A percentile compares a stretch with the other conserved stretches of the same genome.
These are phyloP conservation scores for Elaeis guineensis DNA, from an alignment of 176 grass and related monocot species.

Conservation along the genomic window DNA sequence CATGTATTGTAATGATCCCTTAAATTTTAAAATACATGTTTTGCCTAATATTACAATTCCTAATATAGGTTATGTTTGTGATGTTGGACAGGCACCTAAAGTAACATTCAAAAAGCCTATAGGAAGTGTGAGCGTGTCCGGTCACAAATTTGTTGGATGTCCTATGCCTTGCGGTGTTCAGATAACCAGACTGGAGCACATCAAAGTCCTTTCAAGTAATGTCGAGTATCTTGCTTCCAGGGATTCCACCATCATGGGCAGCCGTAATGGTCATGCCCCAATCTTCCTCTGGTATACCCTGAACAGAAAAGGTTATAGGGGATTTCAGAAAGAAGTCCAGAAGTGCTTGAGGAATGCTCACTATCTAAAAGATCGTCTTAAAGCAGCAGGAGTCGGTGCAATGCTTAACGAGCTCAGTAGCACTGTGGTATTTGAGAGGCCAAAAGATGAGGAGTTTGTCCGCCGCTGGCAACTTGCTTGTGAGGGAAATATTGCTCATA, in stretches of 20 bases:
- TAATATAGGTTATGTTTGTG: not conserved
- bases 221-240: constrained; percentile 69
- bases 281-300: constrained; percentile 69
- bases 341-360: constrained; percentile 59
- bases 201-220: constrained; percentile 64
- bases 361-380: constrained; percentile 43
- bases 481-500: constrained; percentile 61
- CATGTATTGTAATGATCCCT: no score
- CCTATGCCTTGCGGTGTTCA: constrained; percentile 88
- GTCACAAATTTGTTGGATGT: constrained; percentile 86
- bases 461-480: constrained; percentile 73
- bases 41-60: not conserved
- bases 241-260: constrained; percentile 58
- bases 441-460: constrained; percentile 63
- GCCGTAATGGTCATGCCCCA: constrained; percentile 54
- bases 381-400: constrained; percentile 36
- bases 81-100: constrained; percentile 50
- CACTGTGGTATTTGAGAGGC: constrained; percentile 74
- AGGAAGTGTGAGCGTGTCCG: constrained; percentile 67
- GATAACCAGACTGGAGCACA: constrained; percentile 64
- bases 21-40: not conserved
- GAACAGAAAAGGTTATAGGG: constrained; percentile 38
- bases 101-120: constrained; percentile 82
- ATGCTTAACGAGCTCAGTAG: constrained; percentile 82
- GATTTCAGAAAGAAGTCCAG: constrained; percentile 62